phyloP scores from a whole-genome alignment of 192 early-diverging fungal genomes.

The Rhizophlyctis rosea region DNA sequence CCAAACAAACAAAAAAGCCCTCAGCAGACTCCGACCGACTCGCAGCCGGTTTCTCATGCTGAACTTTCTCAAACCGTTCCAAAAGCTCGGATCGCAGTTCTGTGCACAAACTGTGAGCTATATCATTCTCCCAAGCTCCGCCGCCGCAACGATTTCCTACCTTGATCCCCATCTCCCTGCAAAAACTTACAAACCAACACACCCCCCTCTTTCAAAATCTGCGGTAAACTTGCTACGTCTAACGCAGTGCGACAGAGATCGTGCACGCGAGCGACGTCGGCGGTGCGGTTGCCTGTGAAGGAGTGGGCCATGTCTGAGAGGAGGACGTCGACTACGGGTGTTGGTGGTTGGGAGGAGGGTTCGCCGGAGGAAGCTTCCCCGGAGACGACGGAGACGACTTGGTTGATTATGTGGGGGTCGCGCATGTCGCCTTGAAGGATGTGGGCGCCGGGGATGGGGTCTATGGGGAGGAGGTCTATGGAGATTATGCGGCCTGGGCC shows the following conservation, averaged over 20 bases:
- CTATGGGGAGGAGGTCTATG: constrained; percentile 68
- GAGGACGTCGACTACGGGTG: constrained; percentile 32
- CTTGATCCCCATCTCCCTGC: constrained; percentile 37
- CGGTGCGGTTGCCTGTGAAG: constrained; percentile 66
- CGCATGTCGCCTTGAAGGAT: constrained; percentile 71
- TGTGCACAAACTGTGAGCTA: background rate
- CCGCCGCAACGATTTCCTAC: constrained; percentile 15
- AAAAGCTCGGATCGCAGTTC: constrained; percentile 39
- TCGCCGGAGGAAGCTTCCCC: constrained; percentile 3
- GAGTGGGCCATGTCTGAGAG: constrained; percentile 79
- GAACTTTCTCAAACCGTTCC: constrained; percentile 51
- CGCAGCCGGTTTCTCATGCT: constrained; percentile 67
- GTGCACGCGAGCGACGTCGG: constrained; percentile 55
- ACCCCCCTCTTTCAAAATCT: constrained; percentile 52
- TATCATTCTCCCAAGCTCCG: background rate
- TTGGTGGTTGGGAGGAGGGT: background rate
- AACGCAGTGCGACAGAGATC: constrained; percentile 69
- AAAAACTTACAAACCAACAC: constrained; percentile 68
- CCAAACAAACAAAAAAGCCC: constrained; percentile 65
- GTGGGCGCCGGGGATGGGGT: constrained; percentile 60
- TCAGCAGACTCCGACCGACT: constrained; percentile 68
- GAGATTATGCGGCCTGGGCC: constrained; percentile 53
- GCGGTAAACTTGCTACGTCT: constrained; percentile 49
- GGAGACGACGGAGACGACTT: constrained; percentile 8
- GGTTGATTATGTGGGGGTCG: constrained; percentile 29